Percentiles rank a stretch among this genome's conserved stretches.
Conservation (phyloP, 2,329 filamentous ascomycete genomes). For the Clarireedia sp. region DNA sequence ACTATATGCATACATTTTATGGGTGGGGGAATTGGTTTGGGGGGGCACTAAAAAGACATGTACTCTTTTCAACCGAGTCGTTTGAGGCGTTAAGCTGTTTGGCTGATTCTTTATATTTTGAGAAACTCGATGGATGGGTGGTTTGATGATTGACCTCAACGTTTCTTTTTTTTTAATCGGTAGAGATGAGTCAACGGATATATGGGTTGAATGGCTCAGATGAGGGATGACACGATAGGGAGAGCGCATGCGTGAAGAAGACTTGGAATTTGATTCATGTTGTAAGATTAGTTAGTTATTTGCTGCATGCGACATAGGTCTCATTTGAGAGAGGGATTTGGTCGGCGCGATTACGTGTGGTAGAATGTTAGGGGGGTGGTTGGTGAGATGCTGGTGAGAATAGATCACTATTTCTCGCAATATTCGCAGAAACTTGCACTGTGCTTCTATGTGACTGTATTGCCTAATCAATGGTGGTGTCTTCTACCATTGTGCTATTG, state of each 20-base stretch:
- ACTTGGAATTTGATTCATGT: background rate
- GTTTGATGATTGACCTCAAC: too few relatives aligned
- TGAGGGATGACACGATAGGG: background rate
- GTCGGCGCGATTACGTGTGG: background rate
- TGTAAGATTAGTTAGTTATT: background rate
- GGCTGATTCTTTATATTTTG: background rate
- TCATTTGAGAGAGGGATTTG: background rate
- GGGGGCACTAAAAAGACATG: slow-evolving; percentile 20
- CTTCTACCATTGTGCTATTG: too few relatives aligned
- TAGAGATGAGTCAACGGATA: background rate
- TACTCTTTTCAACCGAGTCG: slow-evolving; percentile 29
- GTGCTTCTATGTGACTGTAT: too few relatives aligned
- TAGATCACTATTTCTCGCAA: too few relatives aligned
- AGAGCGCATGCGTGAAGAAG: background rate
- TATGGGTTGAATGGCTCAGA: background rate
- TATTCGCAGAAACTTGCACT: too few relatives aligned
- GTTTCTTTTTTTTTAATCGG: background rate
- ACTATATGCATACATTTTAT: slow-evolving; percentile 3
- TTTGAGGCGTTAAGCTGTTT: slow-evolving; percentile 17
- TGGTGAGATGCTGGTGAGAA: too few relatives aligned
- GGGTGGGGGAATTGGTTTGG: slow-evolving; percentile 5
- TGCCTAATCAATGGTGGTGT: too few relatives aligned
- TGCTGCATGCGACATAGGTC: background rate
- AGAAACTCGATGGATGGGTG: background rate
- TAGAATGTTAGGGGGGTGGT: background rate